Base-by-base conservation (phyloP, 2,329 filamentous ascomycete genomes). In the Atkinsonella hypoxylon region DNA sequence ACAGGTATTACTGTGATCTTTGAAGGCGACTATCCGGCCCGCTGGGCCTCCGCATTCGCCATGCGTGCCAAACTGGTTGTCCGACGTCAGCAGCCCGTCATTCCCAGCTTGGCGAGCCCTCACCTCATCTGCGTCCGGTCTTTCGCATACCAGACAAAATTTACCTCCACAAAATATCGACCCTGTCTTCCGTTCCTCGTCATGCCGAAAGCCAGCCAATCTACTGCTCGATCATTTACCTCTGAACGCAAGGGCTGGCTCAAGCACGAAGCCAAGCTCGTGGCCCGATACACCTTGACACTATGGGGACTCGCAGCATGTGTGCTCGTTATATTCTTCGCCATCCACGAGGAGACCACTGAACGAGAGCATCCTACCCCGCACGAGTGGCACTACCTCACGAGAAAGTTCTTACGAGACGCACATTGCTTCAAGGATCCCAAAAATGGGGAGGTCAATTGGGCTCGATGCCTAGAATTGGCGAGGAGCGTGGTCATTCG, bases 291-390 rank as follows among this genome's bases (percentile, higher is more conserved):
- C 64, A 82, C 77, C 0, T 59, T 76, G n/a, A 74, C 79, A 30
- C 66, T 87, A 40, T 90, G 82, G 75, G 76, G 81, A 13, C 76
- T 82, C 40, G 65, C 82, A 8, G 69, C 76, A 43, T 76, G 84
- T 53, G 66, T 81, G 41, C 70, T 79, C 39, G 70, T 85, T 10
- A 78, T 82, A 39, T 76, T 77, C 56, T 79, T 82, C 55, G 83
- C 83, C 15, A 63, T 89, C 36, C 75, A 85, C 61, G 83, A 90
- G 60, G 88, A 95, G 66, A 71, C 76, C 53, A 72, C 87, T 43
- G 89, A 96, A 68, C 77, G 83, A 45, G 73, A 78, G 48, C 87
- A 83, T 63, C 89, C 89, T 0, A 90, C 88, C 1, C 90, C 91
- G 1, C 77, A 79, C 26, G 90, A 95, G 64, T 96, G 90, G 89